Evolutionary conservation across 75 land plant species (phyloP), one percentile per base, ranked within the genome.

Genomic region (Selaginella moellendorffii): DNA sequence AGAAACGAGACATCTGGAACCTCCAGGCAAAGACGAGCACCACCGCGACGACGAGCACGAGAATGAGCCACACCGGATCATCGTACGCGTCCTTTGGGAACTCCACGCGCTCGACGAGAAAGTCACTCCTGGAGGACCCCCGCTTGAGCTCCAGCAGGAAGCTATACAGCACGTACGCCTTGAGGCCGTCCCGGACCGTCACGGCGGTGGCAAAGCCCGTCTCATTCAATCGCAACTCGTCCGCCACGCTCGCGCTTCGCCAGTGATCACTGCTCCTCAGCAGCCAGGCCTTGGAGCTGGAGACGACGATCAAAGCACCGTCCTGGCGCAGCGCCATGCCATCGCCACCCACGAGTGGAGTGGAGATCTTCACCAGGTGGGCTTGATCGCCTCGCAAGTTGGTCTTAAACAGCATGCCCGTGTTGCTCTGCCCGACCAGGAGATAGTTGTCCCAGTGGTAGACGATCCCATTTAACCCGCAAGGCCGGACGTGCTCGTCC

Each of bases 181-280:
- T 73, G 8, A 58, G 53, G 23, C 77, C 81, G 29, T 66, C 77
- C 24, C 82, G 78, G 26, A 84, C 69, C 27, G 77, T 71, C 60
- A 78, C 81, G 0, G 71, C 65, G 10, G 73, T 77, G 9, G 74
- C 75, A 23, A 62, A 71, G 67, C 65, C 22, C 30, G 73, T 74
- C 12, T 21, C 60, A 27, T 84, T 82, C 28, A 84, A 64, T 22
- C 24, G 75, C 31, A 65, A 75, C 31, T 76, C 70, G 67, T 82
- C 80, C 8, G 52, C 63, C 21, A 87, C 72, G 66, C 46, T 74
- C 25, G 85, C 96, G 54, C 74, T 72, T 26, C 54, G 60, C 92
- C 92, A 90, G n/a, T 77, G 67, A 67, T 84, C 87, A 10, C 53
- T 54, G 58, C 83, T 82, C 77, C 74, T 77, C 68, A 90, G 21